Evolutionary conservation across 805 yeast genomes (phyloP), one percentile per base, ranked within the genome.

Genomic region (Spathaspora girioi): DNA sequence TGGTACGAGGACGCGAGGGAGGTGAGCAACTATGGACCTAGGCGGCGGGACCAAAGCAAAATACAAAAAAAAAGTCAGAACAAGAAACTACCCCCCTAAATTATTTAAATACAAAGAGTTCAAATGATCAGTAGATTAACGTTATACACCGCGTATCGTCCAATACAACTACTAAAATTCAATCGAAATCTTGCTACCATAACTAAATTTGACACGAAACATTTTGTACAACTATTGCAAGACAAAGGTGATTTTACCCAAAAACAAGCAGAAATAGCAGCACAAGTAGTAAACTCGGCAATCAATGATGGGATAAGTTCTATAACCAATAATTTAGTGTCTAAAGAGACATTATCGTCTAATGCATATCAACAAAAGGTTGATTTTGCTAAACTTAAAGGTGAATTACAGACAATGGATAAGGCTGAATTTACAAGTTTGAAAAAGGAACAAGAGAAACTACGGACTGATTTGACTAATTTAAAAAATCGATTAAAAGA

Each of bases 301-400:
- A 79, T 93, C 27, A 84, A 84, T 59, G 94, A 89, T 56, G 94
- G 97, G 4, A 83, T 91, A 29, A 78, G 79, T 19, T 82, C 86
- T 50, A 84, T 90, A 23, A 83, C 92, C 9, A 77, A 84, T 38
- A 87, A 87, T 61, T 71, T 93, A 51, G 96, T 93, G n/a, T 82
- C 91, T 23, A 86, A 90, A 59, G 97, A 91, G 59, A 83, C 86
- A 43, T 77, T 93, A 44, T 83, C 89, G 29, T 84, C 91, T 57
- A 80, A 91, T 63, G 87, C 97, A 3, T 94, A 94, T 67, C 97
- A 93, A 65, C 98, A 94, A 62, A 89, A 93, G 60, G 97, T 94
- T 31, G 98, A 94, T 64, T 93, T 94, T 76, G 94, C 97, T 38
- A 93, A 93, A 64, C 78, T 94, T 54, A 86, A 92, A 63, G 96